These are phyloP conservation scores for Schwanniomyces polymorphus DNA, from an alignment of 805 yeast genomes.

Conservation along the genomic window DNA sequence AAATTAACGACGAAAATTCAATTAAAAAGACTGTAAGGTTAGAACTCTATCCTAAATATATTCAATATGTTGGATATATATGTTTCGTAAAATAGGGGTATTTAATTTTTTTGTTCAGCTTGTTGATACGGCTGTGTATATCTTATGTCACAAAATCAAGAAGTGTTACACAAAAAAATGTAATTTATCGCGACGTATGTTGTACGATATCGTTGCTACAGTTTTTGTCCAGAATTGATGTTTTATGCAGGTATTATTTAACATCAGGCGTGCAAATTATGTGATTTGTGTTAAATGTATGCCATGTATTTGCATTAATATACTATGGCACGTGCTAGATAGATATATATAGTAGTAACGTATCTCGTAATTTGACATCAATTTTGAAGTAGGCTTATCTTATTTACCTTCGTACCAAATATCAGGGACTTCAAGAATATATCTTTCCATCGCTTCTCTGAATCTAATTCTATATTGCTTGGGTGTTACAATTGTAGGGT, in stretches of 20 bases:
- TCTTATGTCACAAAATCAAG: neutral
- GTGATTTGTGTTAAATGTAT: too few species aligned
- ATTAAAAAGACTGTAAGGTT: neutral
- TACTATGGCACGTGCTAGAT: too few species aligned
- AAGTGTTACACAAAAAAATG: neutral
- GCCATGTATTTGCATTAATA: too few species aligned
- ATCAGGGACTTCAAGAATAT: conserved; percentile 92
- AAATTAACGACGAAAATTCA: neutral
- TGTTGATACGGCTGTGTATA: neutral
- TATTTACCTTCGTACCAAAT: conserved; percentile 43
- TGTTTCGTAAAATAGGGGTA: neutral
- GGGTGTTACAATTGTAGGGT: conserved; percentile 97
- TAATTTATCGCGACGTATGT: neutral
- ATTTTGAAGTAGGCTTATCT: neutral
- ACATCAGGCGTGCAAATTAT: too few species aligned
- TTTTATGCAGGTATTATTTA: neutral
- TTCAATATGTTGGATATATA: neutral
- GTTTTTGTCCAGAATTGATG: neutral
- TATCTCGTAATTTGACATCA: too few species aligned
- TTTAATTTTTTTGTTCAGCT: neutral
- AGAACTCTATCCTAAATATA: neutral
- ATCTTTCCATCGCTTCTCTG: conserved; percentile 96
- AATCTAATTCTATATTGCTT: conserved; percentile 91
- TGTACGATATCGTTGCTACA: neutral
- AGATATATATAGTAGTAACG: too few species aligned